phyloP scores from a whole-genome alignment of 129 eudicot genomes.

The Ambrosia trifida region DNA sequence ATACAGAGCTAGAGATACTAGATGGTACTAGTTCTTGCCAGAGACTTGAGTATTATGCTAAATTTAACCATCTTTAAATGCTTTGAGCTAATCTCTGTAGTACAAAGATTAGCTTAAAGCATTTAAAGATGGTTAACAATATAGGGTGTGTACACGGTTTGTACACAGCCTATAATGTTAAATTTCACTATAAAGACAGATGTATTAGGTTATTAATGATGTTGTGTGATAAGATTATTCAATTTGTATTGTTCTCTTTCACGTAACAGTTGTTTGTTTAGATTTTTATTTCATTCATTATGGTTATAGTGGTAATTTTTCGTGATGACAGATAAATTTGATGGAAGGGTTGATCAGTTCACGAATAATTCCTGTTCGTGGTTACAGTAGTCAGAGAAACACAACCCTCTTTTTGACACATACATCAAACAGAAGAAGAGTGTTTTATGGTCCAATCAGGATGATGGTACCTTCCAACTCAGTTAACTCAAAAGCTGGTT shows the following conservation, averaged over 20 bases:
- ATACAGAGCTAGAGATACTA: background rate
- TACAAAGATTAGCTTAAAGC: too few relatives aligned
- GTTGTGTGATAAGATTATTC: background rate
- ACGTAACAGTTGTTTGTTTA: background rate
- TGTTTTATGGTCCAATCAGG: slow-evolving; percentile 33
- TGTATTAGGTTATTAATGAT: background rate
- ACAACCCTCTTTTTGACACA: slow-evolving; percentile 23
- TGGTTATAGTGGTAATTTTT: background rate
- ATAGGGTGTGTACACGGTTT: too few relatives aligned
- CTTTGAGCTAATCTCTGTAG: too few relatives aligned
- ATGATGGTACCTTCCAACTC: slow-evolving; percentile 43
- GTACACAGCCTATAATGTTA: background rate
- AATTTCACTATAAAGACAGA: background rate
- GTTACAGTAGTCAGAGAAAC: slow-evolving; percentile 24
- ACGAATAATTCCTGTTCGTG: slow-evolving; percentile 43
- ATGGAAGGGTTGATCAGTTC: slow-evolving; percentile 75
- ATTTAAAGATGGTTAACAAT: too few relatives aligned
- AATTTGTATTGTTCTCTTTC: background rate
- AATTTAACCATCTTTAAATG: background rate
- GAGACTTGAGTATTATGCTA: background rate
- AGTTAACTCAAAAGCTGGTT: slow-evolving; percentile 43
- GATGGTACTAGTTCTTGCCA: slow-evolving; percentile 1
- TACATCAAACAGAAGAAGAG: slow-evolving; percentile 30
- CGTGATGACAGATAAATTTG: slow-evolving; percentile 33
- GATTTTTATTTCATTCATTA: slow-evolving; percentile 1